These are phyloP conservation scores for Cotoneaster glaucophyllus DNA, from an alignment of 306 rosid species.

Conservation along the genomic window DNA sequence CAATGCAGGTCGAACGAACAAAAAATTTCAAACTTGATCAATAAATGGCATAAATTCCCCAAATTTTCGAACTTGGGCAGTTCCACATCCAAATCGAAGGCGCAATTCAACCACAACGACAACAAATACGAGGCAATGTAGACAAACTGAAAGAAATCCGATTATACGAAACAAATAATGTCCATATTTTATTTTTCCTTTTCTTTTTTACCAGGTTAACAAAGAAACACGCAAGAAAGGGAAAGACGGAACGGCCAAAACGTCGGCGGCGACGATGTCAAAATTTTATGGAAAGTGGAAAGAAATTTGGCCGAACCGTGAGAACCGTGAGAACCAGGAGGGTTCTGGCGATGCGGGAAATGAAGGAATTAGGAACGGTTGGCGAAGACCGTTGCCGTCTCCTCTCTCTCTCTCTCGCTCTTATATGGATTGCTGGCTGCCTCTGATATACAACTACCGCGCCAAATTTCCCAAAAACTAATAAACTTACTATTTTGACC, in stretches of 20 bases:
- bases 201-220: too few relatives aligned
- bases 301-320: conserved; percentile 14
- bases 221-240: neutral
- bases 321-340: conserved; percentile 8
- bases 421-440: conserved; percentile 19
- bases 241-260: conserved; percentile 3
- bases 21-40: too few relatives aligned
- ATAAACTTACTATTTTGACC: conserved; percentile 9
- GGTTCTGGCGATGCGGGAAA: conserved; percentile 6
- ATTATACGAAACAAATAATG: too few relatives aligned
- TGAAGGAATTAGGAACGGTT: conserved; percentile 11
- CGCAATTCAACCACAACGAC: neutral
- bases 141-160: neutral
- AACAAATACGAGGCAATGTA: neutral
- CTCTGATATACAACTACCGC: conserved; percentile 29
- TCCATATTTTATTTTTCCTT: too few relatives aligned
- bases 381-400: conserved; percentile 26
- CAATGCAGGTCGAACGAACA: neutral
- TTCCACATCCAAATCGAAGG: neutral
- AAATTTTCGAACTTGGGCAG: neutral
- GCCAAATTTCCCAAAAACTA: conserved; percentile 1
- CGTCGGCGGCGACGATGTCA: neutral
- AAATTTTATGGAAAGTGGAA: neutral
- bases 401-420: conserved; percentile 18
- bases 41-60: neutral